A percentile compares a stretch with the other conserved stretches of the same genome.
These are phyloP conservation scores for Colletotrichum tanaceti DNA, from an alignment of 2,329 filamentous ascomycete species.

Conservation along the genomic window DNA sequence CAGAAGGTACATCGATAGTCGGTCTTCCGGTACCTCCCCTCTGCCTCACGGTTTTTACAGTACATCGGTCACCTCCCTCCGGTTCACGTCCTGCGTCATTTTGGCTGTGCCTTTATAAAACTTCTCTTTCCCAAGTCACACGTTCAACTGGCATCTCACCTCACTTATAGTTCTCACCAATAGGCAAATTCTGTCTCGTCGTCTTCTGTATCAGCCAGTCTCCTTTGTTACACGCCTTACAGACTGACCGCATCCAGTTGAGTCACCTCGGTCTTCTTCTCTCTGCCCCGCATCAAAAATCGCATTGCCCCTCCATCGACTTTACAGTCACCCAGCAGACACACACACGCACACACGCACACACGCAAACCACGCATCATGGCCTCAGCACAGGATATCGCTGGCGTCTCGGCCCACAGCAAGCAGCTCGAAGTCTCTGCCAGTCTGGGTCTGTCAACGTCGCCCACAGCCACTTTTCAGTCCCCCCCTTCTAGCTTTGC, in stretches of 20 bases:
- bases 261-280: not conserved
- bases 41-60: not conserved
- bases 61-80: constrained; percentile 14
- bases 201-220: not conserved
- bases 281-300: constrained; percentile 25
- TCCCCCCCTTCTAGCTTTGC: constrained; percentile 76
- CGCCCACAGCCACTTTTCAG: constrained; percentile 79
- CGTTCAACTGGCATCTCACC: not conserved
- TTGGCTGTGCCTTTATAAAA: constrained; percentile 23
- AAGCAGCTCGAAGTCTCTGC: constrained; percentile 60
- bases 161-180: not conserved
- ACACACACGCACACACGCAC: not conserved
- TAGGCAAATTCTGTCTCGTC: not conserved
- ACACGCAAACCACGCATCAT: constrained; percentile 46
- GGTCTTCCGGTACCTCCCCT: not conserved
- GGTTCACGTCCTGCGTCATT: constrained; percentile 32
- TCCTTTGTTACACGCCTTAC: not conserved
- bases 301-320: constrained; percentile 26
- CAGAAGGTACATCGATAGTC: constrained; percentile 2
- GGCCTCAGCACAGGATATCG: constrained; percentile 63
- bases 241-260: not conserved
- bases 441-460: constrained; percentile 76
- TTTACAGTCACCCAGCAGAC: not conserved
- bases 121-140: constrained; percentile 18
- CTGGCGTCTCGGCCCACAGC: constrained; percentile 48